Conservation (phyloP, 495 filamentous ascomycete genomes). For the Annulohypoxylon stygium region DNA sequence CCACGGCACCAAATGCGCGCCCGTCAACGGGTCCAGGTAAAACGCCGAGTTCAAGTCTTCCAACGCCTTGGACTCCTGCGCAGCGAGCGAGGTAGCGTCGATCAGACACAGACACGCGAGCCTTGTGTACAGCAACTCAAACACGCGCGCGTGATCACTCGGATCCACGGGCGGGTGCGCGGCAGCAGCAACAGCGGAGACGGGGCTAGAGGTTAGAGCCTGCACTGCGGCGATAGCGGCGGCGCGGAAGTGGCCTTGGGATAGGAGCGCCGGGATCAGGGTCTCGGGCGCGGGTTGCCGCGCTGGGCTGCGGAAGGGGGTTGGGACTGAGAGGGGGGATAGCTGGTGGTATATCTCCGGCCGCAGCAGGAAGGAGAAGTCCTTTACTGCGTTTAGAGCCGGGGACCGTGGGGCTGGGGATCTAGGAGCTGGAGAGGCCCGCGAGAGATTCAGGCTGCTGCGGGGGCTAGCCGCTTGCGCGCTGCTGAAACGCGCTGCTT, state of each 20-base stretch:
- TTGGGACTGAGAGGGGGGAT: constrained; percentile 72
- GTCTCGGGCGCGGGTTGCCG: constrained; percentile 61
- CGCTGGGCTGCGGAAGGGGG: constrained; percentile 67
- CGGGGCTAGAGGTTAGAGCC: constrained; percentile 69
- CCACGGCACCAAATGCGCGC: constrained; percentile 82
- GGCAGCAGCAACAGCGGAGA: constrained; percentile 33
- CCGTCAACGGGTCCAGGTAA: constrained; percentile 66
- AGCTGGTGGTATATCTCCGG: constrained; percentile 86
- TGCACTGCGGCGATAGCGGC: constrained; percentile 80
- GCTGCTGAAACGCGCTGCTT: constrained; percentile 35
- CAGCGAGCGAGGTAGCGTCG: constrained; percentile 75
- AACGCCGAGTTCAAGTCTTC: constrained; percentile 83
- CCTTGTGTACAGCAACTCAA: constrained; percentile 83
- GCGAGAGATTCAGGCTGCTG: constrained; percentile 27
- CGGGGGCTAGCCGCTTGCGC: constrained; percentile 45
- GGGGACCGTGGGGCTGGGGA: constrained; percentile 25
- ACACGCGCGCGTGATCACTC: constrained; percentile 73
- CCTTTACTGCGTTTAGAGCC: constrained; percentile 63
- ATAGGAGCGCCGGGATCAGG: constrained; percentile 68
- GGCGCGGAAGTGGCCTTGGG: constrained; percentile 73
- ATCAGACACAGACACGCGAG: constrained; percentile 85
- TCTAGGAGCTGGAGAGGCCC: constrained; percentile 15
- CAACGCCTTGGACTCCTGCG: constrained; percentile 85
- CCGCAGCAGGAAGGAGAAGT: constrained; percentile 82
- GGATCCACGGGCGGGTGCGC: constrained; percentile 62